phyloP scores from a whole-genome alignment of 352 stramenopile species.

The Pythium utonaiense region DNA sequence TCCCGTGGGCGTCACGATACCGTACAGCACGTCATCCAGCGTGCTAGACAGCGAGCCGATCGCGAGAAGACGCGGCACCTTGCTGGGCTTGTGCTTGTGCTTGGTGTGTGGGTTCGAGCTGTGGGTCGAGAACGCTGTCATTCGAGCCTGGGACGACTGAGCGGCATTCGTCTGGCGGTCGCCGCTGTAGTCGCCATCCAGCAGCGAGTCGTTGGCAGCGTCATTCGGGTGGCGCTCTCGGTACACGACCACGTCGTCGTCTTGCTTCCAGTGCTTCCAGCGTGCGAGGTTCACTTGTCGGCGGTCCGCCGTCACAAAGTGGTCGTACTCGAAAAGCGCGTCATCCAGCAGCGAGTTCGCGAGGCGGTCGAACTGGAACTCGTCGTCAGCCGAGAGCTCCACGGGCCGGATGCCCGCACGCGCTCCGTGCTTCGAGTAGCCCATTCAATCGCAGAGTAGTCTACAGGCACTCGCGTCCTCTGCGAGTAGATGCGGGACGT shows the following conservation, averaged over 20 bases:
- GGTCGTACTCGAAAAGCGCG: constrained; percentile 20
- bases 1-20: constrained; percentile 42
- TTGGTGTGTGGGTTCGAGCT: not conserved
- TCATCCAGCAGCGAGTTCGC: constrained; percentile 19
- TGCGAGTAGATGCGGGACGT: no score
- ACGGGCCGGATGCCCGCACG: constrained; percentile 3
- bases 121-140: constrained; percentile 8
- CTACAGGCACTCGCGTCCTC: no score
- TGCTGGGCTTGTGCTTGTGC: not conserved
- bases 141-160: constrained; percentile 2
- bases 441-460: not conserved
- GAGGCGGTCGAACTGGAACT: constrained; percentile 20
- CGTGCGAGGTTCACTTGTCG: constrained; percentile 15
- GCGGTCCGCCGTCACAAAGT: constrained; percentile 16
- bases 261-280: constrained; percentile 18
- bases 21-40: constrained; percentile 63
- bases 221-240: constrained; percentile 5
- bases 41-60: constrained; percentile 35
- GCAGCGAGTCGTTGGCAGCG: constrained; percentile 1
- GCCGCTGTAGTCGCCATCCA: not conserved
- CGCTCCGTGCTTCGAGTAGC: not conserved
- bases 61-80: constrained; percentile 22
- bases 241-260: constrained; percentile 24
- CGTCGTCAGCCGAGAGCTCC: constrained; percentile 18
- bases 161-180: not conserved